Base-by-base conservation (phyloP, 805 yeast species). In the Barnettozyma vustinii region DNA sequence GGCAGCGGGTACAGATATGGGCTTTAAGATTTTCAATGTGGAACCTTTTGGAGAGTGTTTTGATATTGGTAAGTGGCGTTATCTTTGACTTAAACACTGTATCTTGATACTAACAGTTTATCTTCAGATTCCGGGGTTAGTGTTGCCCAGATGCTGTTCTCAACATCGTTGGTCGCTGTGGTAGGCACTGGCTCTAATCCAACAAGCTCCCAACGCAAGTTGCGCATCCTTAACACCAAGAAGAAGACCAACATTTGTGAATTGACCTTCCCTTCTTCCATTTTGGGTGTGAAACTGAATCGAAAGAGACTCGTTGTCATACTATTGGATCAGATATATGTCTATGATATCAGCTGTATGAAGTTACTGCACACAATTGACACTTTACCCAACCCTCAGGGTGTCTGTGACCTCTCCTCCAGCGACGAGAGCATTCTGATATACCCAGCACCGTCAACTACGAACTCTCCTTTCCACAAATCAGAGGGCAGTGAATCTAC, bases 321-420 rank as follows among this genome's bases (percentile, higher is more conserved):
- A 6, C 70, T 92, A 46, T 73, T 80, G 44, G 92, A 88, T 52
- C 96, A 91, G 65, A 80, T 94, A 9, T 87, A 82, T 63, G 79
- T 92, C 42, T 94, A 92, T 69, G 97, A 92, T 65, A 84, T 92
- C 52, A 81, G 94, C 49, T 87, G 95, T 64, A 90, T 92, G 83
- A 82, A 87, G 59, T 76, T 91, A 23, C 64, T 92, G 39, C 86
- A 82, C 58, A 83, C 84, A 1, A 76, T 85, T 33, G 89, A 85
- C 43, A 76, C 81, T 1, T 60, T 70, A 16, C 69, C 79, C 1
- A 83, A 76, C 52, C 68, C 68, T 0, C 50, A 48, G 16, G 73
- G 69, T 10, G 48, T 60, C 35, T 54, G 62, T 47, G 63, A 60
- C 20, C 47, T 64, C n/a, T 58, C 65, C 18, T 59, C 79, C 2